Evolutionary conservation across 768 basidiomycete species (phyloP).

Genomic region (Neoboletus subvelutipes): DNA sequence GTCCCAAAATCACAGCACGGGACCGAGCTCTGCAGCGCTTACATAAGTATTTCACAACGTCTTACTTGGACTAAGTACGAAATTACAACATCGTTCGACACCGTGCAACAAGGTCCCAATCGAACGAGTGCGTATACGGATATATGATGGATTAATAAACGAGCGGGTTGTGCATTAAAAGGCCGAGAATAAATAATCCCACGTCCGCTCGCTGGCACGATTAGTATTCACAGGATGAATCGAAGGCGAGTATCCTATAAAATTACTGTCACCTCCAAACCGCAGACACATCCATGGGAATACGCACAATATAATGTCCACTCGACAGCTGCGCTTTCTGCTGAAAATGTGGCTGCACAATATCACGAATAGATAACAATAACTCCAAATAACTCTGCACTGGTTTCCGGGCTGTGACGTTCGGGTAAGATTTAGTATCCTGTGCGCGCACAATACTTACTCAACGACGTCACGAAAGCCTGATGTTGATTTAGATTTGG

Average conservation of each 20-base stretch:
- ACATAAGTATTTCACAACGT: neutral
- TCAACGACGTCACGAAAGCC: constrained; percentile 61
- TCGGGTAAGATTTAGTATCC: neutral
- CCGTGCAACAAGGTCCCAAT: neutral
- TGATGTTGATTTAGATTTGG: constrained; percentile 27
- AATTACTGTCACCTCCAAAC: neutral
- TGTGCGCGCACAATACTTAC: constrained; percentile 23
- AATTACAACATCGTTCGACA: constrained; percentile 5
- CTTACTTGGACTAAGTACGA: neutral
- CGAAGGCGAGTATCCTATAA: constrained; percentile 29
- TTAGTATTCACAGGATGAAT: constrained; percentile 32
- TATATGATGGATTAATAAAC: neutral
- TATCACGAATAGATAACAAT: constrained; percentile 54
- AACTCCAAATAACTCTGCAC: constrained; percentile 66
- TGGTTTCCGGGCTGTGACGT: constrained; percentile 43
- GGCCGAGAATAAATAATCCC: constrained; percentile 1
- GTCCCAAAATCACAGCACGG: constrained; percentile 22
- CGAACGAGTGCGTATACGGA: neutral
- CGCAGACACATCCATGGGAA: neutral
- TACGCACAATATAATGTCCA: constrained; percentile 61
- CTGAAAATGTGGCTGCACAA: constrained; percentile 58
- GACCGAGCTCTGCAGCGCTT: constrained; percentile 7
- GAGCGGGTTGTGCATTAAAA: neutral
- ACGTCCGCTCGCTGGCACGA: neutral
- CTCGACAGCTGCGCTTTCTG: constrained; percentile 76